Evolutionary conservation across 305 asterid species (phyloP).

Genomic region (Fraxinus platypoda): DNA sequence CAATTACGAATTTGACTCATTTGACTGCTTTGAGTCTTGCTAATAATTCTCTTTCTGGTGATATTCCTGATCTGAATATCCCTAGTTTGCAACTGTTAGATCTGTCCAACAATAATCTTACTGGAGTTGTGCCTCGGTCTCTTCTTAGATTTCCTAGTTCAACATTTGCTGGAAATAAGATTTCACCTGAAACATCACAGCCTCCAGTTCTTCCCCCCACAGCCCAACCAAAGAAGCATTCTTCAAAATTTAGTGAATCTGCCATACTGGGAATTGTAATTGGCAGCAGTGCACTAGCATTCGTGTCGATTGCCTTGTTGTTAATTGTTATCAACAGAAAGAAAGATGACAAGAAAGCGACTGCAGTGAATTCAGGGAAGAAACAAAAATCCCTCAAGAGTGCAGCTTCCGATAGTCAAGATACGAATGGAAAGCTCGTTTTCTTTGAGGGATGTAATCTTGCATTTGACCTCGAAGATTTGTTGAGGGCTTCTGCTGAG

Average conservation of each 20-base stretch:
- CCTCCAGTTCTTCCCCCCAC: conserved; percentile 39
- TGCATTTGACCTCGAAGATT: conserved; percentile 66
- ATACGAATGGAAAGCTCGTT: conserved; percentile 38
- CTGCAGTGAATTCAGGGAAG: conserved; percentile 14
- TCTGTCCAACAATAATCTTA: conserved; percentile 58
- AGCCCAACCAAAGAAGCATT: conserved; percentile 29
- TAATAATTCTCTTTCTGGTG: conserved; percentile 59
- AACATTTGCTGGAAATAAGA: conserved; percentile 52
- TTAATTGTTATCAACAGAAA: conserved; percentile 34
- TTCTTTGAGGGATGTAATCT: conserved; percentile 56
- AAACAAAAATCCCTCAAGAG: conserved; percentile 35
- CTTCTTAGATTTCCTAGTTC: conserved; percentile 51
- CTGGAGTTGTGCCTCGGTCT: conserved; percentile 53
- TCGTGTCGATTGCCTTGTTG: conserved; percentile 38
- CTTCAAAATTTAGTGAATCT: conserved; percentile 41
- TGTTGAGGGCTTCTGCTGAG: conserved; percentile 74
- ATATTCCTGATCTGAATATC: conserved; percentile 53
- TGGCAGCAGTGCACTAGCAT: conserved; percentile 50
- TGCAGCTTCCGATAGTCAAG: conserved; percentile 31
- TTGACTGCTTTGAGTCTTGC: conserved; percentile 53
- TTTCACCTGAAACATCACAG: conserved; percentile 24
- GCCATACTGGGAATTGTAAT: conserved; percentile 55
- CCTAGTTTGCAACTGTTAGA: conserved; percentile 51
- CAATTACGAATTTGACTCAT: conserved; percentile 47
- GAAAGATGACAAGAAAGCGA: conserved; percentile 18